Evolutionary conservation across 306 rosid species (phyloP).

Genomic region (Datisca glomerata): DNA sequence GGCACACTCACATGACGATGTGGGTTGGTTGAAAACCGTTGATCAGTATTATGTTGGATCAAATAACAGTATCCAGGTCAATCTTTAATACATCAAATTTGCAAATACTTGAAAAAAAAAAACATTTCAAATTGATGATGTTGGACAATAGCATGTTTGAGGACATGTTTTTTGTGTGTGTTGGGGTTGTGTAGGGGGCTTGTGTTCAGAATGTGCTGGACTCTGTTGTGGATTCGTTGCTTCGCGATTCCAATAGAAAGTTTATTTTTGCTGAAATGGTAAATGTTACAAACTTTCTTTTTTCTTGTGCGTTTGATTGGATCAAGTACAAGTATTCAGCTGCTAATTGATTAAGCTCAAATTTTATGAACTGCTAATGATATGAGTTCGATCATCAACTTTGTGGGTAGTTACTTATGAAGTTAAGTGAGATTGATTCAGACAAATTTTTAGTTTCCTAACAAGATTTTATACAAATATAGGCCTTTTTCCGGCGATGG

Average conservation of each 20-base stretch:
- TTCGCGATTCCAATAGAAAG: conserved; percentile 64
- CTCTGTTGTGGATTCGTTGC: conserved; percentile 63
- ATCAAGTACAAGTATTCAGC: not conserved
- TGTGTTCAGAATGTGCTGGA: conserved; percentile 77
- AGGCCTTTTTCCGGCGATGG: conserved; percentile 87
- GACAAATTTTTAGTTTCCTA: too few relatives aligned
- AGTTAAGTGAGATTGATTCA: conserved; percentile 3
- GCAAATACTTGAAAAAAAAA: not conserved
- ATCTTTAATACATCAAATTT: not conserved
- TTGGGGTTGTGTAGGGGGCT: conserved; percentile 34
- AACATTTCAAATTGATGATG: not conserved
- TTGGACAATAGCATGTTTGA: not conserved
- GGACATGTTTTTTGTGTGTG: not conserved
- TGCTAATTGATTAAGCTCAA: not conserved
- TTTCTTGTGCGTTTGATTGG: not conserved
- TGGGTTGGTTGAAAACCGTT: conserved; percentile 81
- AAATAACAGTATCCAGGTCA: conserved; percentile 67
- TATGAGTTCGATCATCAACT: too few relatives aligned
- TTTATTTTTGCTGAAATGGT: conserved; percentile 83
- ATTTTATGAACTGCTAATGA: not conserved
- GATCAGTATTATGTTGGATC: conserved; percentile 91
- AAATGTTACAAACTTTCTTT: conserved; percentile 2
- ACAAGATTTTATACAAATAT: too few relatives aligned
- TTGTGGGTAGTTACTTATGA: too few relatives aligned
- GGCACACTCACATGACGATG: conserved; percentile 79